Evolutionary conservation across 108 stramenopile genomes (phyloP).

Genomic region (Cyclostephanos tholiformis): DNA sequence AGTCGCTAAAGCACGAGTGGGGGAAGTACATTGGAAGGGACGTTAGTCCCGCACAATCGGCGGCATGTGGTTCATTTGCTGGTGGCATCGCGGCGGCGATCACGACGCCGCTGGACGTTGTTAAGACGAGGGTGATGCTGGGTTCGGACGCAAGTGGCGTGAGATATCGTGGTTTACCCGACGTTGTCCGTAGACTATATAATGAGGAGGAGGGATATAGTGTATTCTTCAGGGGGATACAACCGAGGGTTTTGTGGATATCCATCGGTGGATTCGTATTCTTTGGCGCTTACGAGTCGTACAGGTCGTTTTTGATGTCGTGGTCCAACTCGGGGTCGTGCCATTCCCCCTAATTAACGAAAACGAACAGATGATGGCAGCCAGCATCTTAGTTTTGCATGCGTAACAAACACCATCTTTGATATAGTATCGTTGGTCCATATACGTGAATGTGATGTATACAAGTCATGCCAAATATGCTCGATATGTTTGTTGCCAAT

Average conservation of each 20-base stretch:
- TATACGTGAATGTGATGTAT: no score
- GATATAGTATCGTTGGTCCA: no score
- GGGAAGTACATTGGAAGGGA: slow-evolving; percentile 44
- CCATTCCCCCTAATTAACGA: no score
- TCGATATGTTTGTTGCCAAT: no score
- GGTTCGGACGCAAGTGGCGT: slow-evolving; percentile 76
- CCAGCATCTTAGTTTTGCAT: no score
- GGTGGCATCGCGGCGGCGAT: slow-evolving; percentile 84
- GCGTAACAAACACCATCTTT: no score
- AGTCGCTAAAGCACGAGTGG: slow-evolving; percentile 69
- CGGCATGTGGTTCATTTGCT: slow-evolving; percentile 76
- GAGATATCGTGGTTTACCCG: slow-evolving; percentile 61
- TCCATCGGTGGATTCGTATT: slow-evolving; percentile 98
- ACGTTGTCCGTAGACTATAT: slow-evolving; percentile 61
- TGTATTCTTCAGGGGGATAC: slow-evolving; percentile 83
- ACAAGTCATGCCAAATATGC: no score
- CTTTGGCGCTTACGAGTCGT: slow-evolving; percentile 95
- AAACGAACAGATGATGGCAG: background rate
- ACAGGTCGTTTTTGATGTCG: slow-evolving; percentile 26
- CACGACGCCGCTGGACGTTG: slow-evolving; percentile 92
- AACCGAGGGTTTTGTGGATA: slow-evolving; percentile 97
- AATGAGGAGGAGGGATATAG: slow-evolving; percentile 52
- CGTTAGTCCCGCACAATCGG: slow-evolving; percentile 73
- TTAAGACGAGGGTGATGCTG: slow-evolving; percentile 90
- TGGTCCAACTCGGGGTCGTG: background rate